Evolutionary conservation across 2,329 filamentous ascomycete species (phyloP).

Genomic region (Endothia cerciana): DNA sequence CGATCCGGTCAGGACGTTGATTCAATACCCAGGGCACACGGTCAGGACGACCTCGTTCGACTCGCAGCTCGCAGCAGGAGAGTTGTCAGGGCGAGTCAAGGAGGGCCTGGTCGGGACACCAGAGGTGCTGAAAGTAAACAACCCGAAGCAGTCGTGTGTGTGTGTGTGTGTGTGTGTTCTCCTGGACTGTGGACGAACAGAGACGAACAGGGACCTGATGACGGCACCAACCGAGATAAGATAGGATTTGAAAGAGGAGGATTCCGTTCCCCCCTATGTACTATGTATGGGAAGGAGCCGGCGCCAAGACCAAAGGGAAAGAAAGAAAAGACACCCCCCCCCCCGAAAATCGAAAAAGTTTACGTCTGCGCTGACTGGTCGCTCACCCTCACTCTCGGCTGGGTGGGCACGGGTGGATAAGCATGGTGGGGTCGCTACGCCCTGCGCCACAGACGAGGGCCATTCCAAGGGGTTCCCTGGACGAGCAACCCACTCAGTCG

Average conservation of each 20-base stretch:
- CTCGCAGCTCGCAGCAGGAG: background rate
- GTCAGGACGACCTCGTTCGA: too few species aligned
- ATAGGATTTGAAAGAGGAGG: background rate
- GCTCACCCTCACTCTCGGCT: background rate
- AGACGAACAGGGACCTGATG: background rate
- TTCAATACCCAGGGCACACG: too few species aligned
- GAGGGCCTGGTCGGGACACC: background rate
- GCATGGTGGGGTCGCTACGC: background rate
- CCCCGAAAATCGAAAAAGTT: conserved; percentile 3
- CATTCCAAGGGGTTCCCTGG: background rate
- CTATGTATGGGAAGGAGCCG: background rate
- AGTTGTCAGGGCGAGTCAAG: background rate
- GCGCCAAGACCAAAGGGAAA: background rate
- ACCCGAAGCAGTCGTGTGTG: background rate
- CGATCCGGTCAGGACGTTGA: too few species aligned
- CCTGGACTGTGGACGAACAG: background rate
- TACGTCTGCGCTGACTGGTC: background rate
- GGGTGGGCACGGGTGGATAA: conserved; percentile 4
- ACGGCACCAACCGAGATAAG: conserved; percentile 6
- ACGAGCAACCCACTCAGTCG: background rate
- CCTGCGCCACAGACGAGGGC: background rate
- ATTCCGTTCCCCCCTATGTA: background rate
- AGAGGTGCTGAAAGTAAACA: background rate
- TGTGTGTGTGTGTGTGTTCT: background rate
- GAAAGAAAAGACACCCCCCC: background rate